Evolutionary conservation across 768 basidiomycete species (phyloP).

Genomic region (Trametes punicea): DNA sequence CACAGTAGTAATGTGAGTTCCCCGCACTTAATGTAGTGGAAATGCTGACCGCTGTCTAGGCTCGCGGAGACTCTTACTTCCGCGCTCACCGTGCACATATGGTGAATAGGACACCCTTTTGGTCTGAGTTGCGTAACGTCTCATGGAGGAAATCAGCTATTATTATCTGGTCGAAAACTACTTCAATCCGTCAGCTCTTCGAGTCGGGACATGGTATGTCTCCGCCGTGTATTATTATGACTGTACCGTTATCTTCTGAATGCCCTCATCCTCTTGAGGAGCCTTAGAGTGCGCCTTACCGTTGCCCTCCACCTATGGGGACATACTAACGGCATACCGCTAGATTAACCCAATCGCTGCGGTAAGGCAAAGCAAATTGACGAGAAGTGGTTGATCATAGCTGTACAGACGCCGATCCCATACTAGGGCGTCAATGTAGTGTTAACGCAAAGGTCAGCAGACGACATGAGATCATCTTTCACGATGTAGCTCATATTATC

Average conservation of each 20-base stretch:
- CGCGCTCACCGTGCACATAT: background rate
- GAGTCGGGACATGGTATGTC: background rate
- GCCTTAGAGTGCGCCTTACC: too few relatives aligned
- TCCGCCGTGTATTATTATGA: too few relatives aligned
- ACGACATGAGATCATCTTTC: too few relatives aligned
- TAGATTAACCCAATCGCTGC: too few relatives aligned
- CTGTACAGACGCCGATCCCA: too few relatives aligned
- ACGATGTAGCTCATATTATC: too few relatives aligned
- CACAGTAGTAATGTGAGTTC: background rate
- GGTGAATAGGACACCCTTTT: background rate
- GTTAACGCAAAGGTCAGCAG: background rate
- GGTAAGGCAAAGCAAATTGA: too few relatives aligned
- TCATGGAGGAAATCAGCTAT: background rate
- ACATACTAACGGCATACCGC: too few relatives aligned
- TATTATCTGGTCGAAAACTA: conserved; percentile 1
- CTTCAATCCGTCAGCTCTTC: background rate
- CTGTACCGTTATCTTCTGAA: too few relatives aligned
- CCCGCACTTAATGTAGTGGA: background rate
- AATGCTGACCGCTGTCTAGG: background rate
- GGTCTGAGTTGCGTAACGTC: background rate
- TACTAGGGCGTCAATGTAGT: background rate
- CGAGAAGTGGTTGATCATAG: too few relatives aligned
- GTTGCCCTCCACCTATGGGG: too few relatives aligned
- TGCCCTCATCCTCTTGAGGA: too few relatives aligned
- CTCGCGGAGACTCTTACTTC: background rate